These are phyloP conservation scores for Pichia cactophila DNA, from an alignment of 1,139 yeast species.

Conservation along the genomic window DNA sequence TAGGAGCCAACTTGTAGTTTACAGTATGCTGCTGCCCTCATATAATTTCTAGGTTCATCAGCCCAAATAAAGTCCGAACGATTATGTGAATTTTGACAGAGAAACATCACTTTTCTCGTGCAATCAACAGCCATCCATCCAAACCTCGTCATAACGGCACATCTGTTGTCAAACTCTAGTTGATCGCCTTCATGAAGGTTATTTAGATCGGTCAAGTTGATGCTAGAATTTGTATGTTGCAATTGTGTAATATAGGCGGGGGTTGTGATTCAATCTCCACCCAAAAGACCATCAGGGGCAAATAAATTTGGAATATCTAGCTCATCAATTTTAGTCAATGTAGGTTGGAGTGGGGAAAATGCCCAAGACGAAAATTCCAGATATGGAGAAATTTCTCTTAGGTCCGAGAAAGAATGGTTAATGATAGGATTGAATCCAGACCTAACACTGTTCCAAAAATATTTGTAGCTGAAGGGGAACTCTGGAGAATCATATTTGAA, in stretches of 20 bases:
- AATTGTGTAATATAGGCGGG: background rate
- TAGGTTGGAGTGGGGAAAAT: slow-evolving; percentile 59
- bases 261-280: background rate
- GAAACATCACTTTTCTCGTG: slow-evolving; percentile 41
- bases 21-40: slow-evolving; percentile 35
- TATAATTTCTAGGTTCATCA: slow-evolving; percentile 37
- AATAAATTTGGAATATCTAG: background rate
- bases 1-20: slow-evolving; percentile 7
- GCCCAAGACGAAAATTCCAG: slow-evolving; percentile 52
- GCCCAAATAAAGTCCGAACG: slow-evolving; percentile 45
- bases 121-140: slow-evolving; percentile 38
- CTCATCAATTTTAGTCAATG: slow-evolving; percentile 8
- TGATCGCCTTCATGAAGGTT: background rate
- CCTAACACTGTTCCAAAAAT: slow-evolving; percentile 33
- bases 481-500: slow-evolving; percentile 25
- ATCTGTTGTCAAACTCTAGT: slow-evolving; percentile 30
- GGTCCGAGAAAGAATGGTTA: slow-evolving; percentile 31
- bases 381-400: slow-evolving; percentile 25
- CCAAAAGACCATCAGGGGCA: background rate
- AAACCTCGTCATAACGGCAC: slow-evolving; percentile 42
- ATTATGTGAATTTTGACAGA: slow-evolving; percentile 44
- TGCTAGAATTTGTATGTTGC: background rate
- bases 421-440: slow-evolving; percentile 62
- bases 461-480: slow-evolving; percentile 29
- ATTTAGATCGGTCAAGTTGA: background rate